Conservation (phyloP, 2,329 filamentous ascomycete genomes). For the Verticillium nonalfalfae region DNA sequence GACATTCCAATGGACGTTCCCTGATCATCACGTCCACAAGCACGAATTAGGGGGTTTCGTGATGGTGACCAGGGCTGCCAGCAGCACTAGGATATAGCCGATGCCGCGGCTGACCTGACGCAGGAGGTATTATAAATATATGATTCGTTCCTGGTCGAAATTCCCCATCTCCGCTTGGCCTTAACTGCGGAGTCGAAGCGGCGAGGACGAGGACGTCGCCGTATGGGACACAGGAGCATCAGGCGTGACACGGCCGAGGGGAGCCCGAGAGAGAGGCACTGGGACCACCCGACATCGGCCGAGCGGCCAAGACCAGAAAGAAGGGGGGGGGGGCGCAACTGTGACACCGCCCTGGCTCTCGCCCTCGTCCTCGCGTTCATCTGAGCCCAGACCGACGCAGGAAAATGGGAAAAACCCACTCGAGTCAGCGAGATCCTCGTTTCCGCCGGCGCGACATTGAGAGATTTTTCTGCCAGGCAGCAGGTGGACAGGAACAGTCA, state of each 20-base stretch:
- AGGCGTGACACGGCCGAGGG: neutral
- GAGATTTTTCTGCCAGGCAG: neutral
- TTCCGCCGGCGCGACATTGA: neutral
- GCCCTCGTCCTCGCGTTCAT: neutral
- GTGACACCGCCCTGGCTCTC: constrained; percentile 1
- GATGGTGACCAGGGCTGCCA: neutral
- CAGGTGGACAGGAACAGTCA: neutral
- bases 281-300: constrained; percentile 5
- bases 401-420: constrained; percentile 4
- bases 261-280: neutral
- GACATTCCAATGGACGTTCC: neutral
- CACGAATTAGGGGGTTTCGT: neutral
- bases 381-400: constrained; percentile 2
- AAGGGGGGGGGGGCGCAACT: constrained; percentile 2
- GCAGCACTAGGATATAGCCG: neutral
- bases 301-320: constrained; percentile 4
- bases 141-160: neutral
- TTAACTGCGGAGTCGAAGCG: neutral
- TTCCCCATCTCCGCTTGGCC: neutral
- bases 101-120: neutral
- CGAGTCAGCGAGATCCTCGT: constrained; percentile 6
- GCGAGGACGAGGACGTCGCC: neutral
- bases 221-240: neutral
- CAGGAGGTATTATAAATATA: neutral
- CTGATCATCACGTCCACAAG: neutral